Evolutionary conservation across 495 filamentous ascomycete species (phyloP).

Genomic region (Barbatosphaeria neglecta): DNA sequence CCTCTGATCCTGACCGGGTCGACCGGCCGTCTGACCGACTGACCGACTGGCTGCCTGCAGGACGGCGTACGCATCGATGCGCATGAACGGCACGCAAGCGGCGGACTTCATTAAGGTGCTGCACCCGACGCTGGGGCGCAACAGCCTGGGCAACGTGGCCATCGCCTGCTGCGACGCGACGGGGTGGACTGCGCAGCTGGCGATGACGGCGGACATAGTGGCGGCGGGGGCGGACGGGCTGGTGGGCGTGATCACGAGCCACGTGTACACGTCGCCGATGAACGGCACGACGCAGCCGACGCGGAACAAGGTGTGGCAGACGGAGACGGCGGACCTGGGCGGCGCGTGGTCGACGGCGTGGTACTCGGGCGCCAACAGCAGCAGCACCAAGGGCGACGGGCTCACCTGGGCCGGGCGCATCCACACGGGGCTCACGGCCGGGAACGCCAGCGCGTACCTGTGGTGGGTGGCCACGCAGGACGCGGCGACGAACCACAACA

Average conservation of each 20-base stretch:
- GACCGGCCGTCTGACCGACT: no score
- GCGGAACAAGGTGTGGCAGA: conserved; percentile 33
- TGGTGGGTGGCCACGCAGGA: conserved; percentile 38
- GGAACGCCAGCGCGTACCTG: conserved; percentile 35
- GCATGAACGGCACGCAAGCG: conserved; percentile 32
- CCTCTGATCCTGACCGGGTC: background rate
- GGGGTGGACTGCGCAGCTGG: conserved; percentile 31
- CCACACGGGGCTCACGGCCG: conserved; percentile 27
- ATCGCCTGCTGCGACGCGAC: conserved; percentile 42
- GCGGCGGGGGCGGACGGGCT: conserved; percentile 27
- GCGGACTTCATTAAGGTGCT: conserved; percentile 38
- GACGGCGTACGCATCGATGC: conserved; percentile 34
- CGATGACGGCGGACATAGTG: conserved; percentile 27
- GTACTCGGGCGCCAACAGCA: conserved; percentile 32
- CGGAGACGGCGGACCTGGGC: conserved; percentile 25
- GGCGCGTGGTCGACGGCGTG: conserved; percentile 24
- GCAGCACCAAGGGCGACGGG: conserved; percentile 37
- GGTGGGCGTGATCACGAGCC: conserved; percentile 34
- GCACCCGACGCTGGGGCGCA: conserved; percentile 22
- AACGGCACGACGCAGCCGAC: conserved; percentile 24
- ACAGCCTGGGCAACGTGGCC: conserved; percentile 18
- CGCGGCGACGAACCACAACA: conserved; percentile 8
- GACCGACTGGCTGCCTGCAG: conserved; percentile 2
- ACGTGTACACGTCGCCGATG: conserved; percentile 31
- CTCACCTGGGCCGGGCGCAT: conserved; percentile 45